Percentiles rank a stretch among this genome's conserved stretches.
These are phyloP conservation scores for Candida nonsorbophila DNA, from an alignment of 805 yeast species.

Conservation along the genomic window DNA sequence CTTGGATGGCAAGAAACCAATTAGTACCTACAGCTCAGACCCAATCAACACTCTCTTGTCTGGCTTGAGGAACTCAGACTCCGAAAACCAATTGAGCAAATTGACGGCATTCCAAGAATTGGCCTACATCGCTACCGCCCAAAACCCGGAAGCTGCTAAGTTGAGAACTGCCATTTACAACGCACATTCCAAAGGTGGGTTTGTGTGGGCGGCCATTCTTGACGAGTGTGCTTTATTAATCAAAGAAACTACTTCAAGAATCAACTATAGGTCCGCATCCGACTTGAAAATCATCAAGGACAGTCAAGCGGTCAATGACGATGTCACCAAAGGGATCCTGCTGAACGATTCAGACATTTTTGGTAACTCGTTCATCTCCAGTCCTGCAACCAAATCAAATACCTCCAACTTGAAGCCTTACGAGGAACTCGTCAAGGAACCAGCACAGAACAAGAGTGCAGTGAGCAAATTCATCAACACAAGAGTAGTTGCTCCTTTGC, in stretches of 20 bases:
- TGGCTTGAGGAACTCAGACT: slow-evolving; percentile 53
- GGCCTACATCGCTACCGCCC: slow-evolving; percentile 54
- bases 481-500: slow-evolving; percentile 10
- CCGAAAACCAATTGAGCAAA: slow-evolving; percentile 27
- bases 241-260: slow-evolving; percentile 40
- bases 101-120: slow-evolving; percentile 74
- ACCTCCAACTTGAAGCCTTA: slow-evolving; percentile 4
- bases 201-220: slow-evolving; percentile 54
- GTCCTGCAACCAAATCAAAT: slow-evolving; percentile 2
- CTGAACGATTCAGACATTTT: slow-evolving; percentile 17
- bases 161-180: slow-evolving; percentile 52
- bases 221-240: slow-evolving; percentile 57
- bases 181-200: slow-evolving; percentile 39
- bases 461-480: slow-evolving; percentile 8
- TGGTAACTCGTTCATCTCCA: slow-evolving; percentile 26
- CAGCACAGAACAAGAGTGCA: slow-evolving; percentile 2
- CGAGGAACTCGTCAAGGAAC: slow-evolving; percentile 5
- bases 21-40: slow-evolving; percentile 53
- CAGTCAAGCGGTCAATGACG: slow-evolving; percentile 14
- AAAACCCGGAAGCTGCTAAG: slow-evolving; percentile 34
- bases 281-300: slow-evolving; percentile 25
- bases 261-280: slow-evolving; percentile 26
- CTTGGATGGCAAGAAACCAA: slow-evolving; percentile 57
- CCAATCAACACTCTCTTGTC: slow-evolving; percentile 60
- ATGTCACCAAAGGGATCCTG: slow-evolving; percentile 6